These are phyloP conservation scores for Hyphopichia homilentoma DNA, from an alignment of 805 yeast species.

Conservation along the genomic window DNA sequence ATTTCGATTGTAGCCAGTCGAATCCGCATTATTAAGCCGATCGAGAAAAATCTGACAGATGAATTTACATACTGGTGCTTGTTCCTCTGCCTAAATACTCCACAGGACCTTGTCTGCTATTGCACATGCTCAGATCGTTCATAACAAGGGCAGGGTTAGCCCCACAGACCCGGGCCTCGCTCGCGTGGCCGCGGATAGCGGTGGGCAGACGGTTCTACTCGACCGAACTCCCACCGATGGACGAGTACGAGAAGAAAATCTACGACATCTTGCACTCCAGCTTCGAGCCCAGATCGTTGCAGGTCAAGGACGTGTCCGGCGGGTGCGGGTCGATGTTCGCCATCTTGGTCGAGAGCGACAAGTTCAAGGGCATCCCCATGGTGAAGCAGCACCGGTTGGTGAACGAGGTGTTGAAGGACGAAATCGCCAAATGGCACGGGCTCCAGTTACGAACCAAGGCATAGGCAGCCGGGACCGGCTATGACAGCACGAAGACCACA, in stretches of 20 bases:
- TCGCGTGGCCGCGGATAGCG: too few species aligned
- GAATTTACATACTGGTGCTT: neutral
- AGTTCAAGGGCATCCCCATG: conserved; percentile 78
- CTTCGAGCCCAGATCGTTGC: conserved; percentile 58
- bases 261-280: conserved; percentile 50
- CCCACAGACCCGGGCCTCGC: too few species aligned
- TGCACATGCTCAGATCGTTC: neutral
- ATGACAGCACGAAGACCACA: neutral
- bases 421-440: conserved; percentile 92
- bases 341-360: conserved; percentile 64
- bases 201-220: neutral
- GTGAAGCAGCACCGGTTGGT: conserved; percentile 91
- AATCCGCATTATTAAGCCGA: neutral
- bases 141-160: neutral
- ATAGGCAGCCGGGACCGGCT: too few species aligned
- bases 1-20: neutral
- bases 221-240: conserved; percentile 28
- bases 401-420: conserved; percentile 75
- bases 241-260: conserved; percentile 62
- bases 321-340: conserved; percentile 99
- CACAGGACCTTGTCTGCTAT: neutral
- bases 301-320: conserved; percentile 78
- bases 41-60: too few species aligned
- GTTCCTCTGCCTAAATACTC: neutral
- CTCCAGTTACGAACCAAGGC: conserved; percentile 77